These are phyloP conservation scores for Boletus sp. DNA, from an alignment of 768 basidiomycete species.

Conservation along the genomic window DNA sequence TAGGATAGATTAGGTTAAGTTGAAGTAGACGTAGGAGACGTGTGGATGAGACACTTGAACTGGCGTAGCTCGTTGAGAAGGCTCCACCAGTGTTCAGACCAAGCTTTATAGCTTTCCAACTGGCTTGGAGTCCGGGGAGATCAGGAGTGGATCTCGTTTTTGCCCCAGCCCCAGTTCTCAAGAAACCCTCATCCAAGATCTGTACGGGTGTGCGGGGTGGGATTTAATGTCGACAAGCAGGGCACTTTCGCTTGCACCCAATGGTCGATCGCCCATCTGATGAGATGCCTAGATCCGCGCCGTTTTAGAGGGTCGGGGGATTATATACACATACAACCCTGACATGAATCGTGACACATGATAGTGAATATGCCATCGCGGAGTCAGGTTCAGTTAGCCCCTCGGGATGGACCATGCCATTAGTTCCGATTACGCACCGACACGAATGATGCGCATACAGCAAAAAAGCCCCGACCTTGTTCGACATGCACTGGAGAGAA, in stretches of 20 bases:
- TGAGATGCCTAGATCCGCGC: constrained; percentile 17
- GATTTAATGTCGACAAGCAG: constrained; percentile 16
- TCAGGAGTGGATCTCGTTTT: constrained; percentile 4
- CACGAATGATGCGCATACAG: background rate
- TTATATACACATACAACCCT: constrained; percentile 18
- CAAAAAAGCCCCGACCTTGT: background rate
- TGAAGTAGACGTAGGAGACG: constrained; percentile 4
- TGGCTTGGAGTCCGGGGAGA: constrained; percentile 1
- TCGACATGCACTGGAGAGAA: background rate
- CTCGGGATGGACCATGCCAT: constrained; percentile 3
- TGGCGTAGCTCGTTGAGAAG: constrained; percentile 9
- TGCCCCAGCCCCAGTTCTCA: constrained; percentile 4
- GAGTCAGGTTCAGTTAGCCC: constrained; percentile 8
- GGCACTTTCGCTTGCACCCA: constrained; percentile 9
- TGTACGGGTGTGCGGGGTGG: constrained; percentile 12
- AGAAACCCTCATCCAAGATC: constrained; percentile 11
- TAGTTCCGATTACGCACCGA: constrained; percentile 12
- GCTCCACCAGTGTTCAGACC: background rate
- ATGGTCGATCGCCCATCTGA: constrained; percentile 23
- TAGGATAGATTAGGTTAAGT: constrained; percentile 23
- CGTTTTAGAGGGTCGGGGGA: constrained; percentile 14
- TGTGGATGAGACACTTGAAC: background rate
- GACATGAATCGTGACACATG: constrained; percentile 12
- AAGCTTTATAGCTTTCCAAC: constrained; percentile 22
- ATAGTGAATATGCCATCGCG: constrained; percentile 19